phyloP scores from a whole-genome alignment of 805 yeast species.

The Metschnikowia kunwiensis region DNA sequence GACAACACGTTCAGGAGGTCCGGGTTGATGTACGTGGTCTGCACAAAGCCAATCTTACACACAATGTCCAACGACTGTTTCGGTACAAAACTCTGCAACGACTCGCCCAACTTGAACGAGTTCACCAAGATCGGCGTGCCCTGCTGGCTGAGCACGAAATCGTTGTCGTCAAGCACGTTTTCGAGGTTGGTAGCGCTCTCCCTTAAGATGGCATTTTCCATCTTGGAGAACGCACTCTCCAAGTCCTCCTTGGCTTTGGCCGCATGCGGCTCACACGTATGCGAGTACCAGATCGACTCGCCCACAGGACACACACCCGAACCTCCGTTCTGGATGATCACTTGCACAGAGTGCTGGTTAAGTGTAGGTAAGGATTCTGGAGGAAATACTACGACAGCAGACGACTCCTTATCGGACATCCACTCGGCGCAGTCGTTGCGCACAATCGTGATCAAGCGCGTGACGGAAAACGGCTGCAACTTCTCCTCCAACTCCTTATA shows the following conservation, averaged over 20 bases:
- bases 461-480: slow-evolving; percentile 51
- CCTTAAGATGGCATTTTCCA: slow-evolving; percentile 77
- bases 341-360: slow-evolving; percentile 78
- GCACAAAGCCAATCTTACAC: slow-evolving; percentile 40
- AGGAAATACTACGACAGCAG: slow-evolving; percentile 90
- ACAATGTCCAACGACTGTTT: slow-evolving; percentile 55
- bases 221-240: slow-evolving; percentile 72
- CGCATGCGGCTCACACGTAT: slow-evolving; percentile 66
- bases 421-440: slow-evolving; percentile 87
- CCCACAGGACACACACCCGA: slow-evolving; percentile 85
- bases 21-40: slow-evolving; percentile 35
- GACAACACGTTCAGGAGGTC: slow-evolving; percentile 40
- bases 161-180: slow-evolving; percentile 31
- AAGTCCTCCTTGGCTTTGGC: slow-evolving; percentile 71
- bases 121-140: slow-evolving; percentile 67
- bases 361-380: slow-evolving; percentile 66
- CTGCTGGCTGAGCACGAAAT: slow-evolving; percentile 29
- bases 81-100: slow-evolving; percentile 81
- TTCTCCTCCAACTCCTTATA: slow-evolving; percentile 41
- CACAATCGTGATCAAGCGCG: slow-evolving; percentile 78
- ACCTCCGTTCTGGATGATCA: slow-evolving; percentile 80
- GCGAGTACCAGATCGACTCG: slow-evolving; percentile 86
- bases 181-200: slow-evolving; percentile 65
- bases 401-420: slow-evolving; percentile 81
- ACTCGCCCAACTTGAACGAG: slow-evolving; percentile 82